Conservation (phyloP, 345 rosid genomes). For the Jatropha curcas region DNA sequence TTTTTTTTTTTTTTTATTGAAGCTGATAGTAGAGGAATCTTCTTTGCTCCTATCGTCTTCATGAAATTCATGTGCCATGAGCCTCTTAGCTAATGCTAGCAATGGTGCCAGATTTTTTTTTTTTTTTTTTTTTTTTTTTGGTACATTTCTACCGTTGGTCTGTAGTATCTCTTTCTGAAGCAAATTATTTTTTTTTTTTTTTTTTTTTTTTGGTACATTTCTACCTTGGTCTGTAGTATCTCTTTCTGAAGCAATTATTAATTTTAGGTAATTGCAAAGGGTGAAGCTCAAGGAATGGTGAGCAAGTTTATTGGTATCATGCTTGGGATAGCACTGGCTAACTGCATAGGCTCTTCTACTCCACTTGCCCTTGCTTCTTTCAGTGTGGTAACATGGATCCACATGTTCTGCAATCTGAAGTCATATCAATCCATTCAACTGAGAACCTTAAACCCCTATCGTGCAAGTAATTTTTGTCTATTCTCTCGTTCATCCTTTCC, state of each 20-base stretch:
- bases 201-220: not conserved
- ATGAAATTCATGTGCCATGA: too few species aligned
- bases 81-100: too few species aligned
- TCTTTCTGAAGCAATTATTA: constrained; percentile 18
- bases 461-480: constrained; percentile 69
- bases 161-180: too few species aligned
- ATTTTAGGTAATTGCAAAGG: constrained; percentile 89
- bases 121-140: too few species aligned
- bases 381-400: constrained; percentile 75
- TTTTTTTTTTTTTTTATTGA: too few species aligned
- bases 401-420: constrained; percentile 93
- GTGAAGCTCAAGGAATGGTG: constrained; percentile 99
- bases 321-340: constrained; percentile 85
- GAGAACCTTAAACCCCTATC: constrained; percentile 91
- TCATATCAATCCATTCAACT: constrained; percentile 92
- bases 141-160: too few species aligned
- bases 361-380: constrained; percentile 81
- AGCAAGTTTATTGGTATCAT: constrained; percentile 82
- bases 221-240: not conserved
- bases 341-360: constrained; percentile 67
- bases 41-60: too few species aligned
- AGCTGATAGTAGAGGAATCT: too few species aligned
- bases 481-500: constrained; percentile 7
- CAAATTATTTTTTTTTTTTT: too few species aligned
- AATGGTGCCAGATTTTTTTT: too few species aligned